Base-by-base conservation (phyloP, 768 basidiomycete genomes). In the Amanita muscaria region DNA sequence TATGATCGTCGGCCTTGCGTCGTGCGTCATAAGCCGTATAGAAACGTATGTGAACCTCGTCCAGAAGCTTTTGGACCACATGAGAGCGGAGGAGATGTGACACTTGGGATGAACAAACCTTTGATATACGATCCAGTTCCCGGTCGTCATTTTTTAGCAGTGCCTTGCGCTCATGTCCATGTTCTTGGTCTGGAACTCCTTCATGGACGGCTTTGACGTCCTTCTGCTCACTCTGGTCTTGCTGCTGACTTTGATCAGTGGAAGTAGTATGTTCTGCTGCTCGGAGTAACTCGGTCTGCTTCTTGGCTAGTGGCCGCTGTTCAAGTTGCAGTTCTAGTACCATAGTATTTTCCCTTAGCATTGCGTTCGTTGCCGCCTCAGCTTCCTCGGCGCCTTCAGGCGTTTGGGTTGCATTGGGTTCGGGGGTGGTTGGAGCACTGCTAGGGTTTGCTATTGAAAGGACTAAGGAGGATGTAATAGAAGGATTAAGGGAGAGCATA, bases 131-230 rank as follows among this genome's bases (percentile, higher is more conserved):
- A 8, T 68, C 65, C 34, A 99, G 69, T 65, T 99, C 94, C 19
- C 60, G 57, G 58, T 98, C 94, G 49, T 93, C 79, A 48, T 91
- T 88, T 64, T 84, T 92, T 40, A 98, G 63, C 24, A 97, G 60
- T 0, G 90, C 87, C 58, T 84, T 88, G 46, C 74, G 74, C 14
- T 66, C 40, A 8, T 15, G 37, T 4, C 32, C 34, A 29, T 46
- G 37, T 24, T 39, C 34, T 15, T 35, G 44, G n/a, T 30, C 44
- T 5, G 53, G 51, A 34, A 53, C 19, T 9, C 54, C 55, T 33
- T 58, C 53, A 18, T 49, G 16, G 16, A 22, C n/a, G 2, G 19
- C 15, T 14, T 37, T 15, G 3, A 23, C n/a, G n/a, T 36, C 25
- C 46, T 52, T 6, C 43, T 43, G 23, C 49, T 51, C 48, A 32